These are phyloP conservation scores for Fusarium albosuccineum DNA, from an alignment of 2,329 filamentous ascomycete species.

Conservation along the genomic window DNA sequence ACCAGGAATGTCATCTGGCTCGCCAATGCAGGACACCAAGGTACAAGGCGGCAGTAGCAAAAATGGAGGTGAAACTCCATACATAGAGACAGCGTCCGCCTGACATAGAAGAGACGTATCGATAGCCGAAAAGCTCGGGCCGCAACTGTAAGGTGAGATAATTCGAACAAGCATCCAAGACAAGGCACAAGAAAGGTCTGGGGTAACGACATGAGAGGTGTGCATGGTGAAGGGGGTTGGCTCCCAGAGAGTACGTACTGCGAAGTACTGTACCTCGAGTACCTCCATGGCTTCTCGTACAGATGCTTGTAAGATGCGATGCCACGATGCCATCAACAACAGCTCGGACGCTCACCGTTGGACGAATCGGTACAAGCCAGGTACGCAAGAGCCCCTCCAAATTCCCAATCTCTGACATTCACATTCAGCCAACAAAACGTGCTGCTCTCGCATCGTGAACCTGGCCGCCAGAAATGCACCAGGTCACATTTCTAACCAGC, in stretches of 20 bases:
- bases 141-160: slow-evolving; percentile 13
- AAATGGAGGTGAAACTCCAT: background rate
- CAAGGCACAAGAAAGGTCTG: slow-evolving; percentile 8
- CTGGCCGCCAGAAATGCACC: slow-evolving; percentile 36
- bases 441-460: slow-evolving; percentile 8
- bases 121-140: slow-evolving; percentile 12
- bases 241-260: background rate
- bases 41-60: slow-evolving; percentile 16
- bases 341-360: slow-evolving; percentile 3
- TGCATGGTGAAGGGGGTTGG: slow-evolving; percentile 5
- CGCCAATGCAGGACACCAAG: slow-evolving; percentile 9
- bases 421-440: slow-evolving; percentile 14
- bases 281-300: background rate
- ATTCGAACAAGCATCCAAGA: slow-evolving; percentile 7
- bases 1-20: slow-evolving; percentile 26
- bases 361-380: slow-evolving; percentile 14
- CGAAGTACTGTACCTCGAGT: background rate
- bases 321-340: background rate
- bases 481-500: slow-evolving; percentile 42
- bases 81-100: background rate
- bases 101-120: background rate
- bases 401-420: slow-evolving; percentile 16
- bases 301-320: background rate
- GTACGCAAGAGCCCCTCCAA: slow-evolving; percentile 3
- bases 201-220: slow-evolving; percentile 17